Conservation (phyloP, 345 rosid species). For the Heritiera fomes region DNA sequence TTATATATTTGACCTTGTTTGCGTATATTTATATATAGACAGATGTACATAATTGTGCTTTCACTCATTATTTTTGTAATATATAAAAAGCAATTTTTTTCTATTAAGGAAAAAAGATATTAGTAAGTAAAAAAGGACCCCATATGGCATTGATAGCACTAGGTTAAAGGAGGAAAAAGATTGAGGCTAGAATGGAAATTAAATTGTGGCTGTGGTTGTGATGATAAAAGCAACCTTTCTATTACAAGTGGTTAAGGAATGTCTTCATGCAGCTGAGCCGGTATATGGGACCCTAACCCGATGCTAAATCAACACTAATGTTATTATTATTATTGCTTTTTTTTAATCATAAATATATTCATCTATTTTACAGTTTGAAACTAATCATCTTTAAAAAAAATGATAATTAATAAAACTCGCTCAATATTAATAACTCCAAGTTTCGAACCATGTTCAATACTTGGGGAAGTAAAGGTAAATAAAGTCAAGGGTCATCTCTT, state of each 20-base stretch:
- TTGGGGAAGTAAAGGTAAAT: too few relatives aligned
- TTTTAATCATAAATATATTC: too few relatives aligned
- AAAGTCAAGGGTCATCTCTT: too few relatives aligned
- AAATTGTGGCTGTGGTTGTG: background rate
- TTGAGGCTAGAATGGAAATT: slow-evolving; percentile 23
- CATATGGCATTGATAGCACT: slow-evolving; percentile 23
- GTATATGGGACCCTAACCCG: slow-evolving; percentile 14
- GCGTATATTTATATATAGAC: slow-evolving; percentile 4
- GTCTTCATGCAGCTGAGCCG: background rate
- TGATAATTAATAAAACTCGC: too few relatives aligned
- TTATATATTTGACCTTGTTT: background rate
- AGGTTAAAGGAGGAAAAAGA: slow-evolving; percentile 9
- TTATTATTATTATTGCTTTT: background rate
- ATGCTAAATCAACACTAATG: background rate
- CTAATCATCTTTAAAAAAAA: too few relatives aligned
- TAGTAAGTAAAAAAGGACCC: slow-evolving; percentile 13
- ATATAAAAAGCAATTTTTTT: background rate
- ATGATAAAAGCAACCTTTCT: background rate
- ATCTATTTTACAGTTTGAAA: too few relatives aligned
- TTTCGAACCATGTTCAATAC: too few relatives aligned
- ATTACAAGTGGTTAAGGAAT: slow-evolving; percentile 5
- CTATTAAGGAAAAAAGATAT: background rate
- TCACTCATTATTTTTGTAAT: background rate
- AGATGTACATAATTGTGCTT: background rate
- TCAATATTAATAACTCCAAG: too few relatives aligned